A percentile compares a stretch with the other conserved stretches of the same genome.
These are phyloP conservation scores for Sclerotinia trifoliorum DNA, from an alignment of 2,329 filamentous ascomycete genomes.

Conservation along the genomic window DNA sequence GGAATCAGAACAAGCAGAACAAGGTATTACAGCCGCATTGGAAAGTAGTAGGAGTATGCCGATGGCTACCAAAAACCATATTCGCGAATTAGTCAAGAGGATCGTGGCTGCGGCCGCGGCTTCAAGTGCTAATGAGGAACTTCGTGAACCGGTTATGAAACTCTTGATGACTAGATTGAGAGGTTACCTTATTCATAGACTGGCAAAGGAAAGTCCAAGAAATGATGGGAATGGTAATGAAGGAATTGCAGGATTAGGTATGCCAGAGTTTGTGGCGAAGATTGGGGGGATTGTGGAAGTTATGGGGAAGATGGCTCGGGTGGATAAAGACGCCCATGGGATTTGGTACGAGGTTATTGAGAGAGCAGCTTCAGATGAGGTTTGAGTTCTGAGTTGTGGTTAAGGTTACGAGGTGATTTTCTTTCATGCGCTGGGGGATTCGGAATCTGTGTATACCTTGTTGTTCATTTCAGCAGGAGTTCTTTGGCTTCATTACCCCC, in stretches of 20 bases:
- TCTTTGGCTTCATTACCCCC: not conserved
- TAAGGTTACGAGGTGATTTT: not conserved
- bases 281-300: constrained; percentile 69
- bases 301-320: constrained; percentile 60
- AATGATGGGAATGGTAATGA: constrained; percentile 58
- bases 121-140: constrained; percentile 28
- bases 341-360: constrained; percentile 61
- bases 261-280: constrained; percentile 70
- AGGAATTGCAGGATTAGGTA: constrained; percentile 65
- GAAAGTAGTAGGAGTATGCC: constrained; percentile 65
- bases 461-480: constrained; percentile 5
- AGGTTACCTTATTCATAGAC: constrained; percentile 62
- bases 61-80: constrained; percentile 57
- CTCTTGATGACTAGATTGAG: constrained; percentile 67
- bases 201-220: constrained; percentile 60
- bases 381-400: not conserved
- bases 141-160: constrained; percentile 58
- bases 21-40: constrained; percentile 61
- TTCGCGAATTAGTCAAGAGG: constrained; percentile 57
- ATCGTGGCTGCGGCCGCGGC: constrained; percentile 44
- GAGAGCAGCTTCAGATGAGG: constrained; percentile 12
- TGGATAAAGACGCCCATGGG: constrained; percentile 68
- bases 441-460: not conserved
- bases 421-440: not conserved
- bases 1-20: constrained; percentile 49